These are phyloP conservation scores for Aspergillus haitiensis DNA, from an alignment of 495 filamentous ascomycete species.

Conservation along the genomic window DNA sequence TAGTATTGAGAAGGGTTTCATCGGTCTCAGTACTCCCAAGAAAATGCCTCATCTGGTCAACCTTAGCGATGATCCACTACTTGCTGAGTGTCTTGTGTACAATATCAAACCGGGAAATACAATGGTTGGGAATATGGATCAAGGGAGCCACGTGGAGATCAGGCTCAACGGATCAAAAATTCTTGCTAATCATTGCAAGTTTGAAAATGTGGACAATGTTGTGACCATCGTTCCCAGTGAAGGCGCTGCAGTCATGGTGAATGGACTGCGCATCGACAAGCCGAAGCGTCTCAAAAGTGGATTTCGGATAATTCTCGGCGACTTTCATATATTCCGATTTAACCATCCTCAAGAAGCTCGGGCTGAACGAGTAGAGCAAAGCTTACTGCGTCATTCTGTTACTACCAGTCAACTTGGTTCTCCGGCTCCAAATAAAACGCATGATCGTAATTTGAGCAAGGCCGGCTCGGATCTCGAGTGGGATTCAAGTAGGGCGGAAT, in stretches of 20 bases:
- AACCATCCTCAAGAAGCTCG: conserved; percentile 96
- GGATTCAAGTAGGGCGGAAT: conserved; percentile 72
- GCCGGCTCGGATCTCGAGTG: conserved; percentile 68
- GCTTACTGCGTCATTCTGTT: conserved; percentile 83
- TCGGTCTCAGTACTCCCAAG: conserved; percentile 93
- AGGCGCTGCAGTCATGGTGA: conserved; percentile 95
- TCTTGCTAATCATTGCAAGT: conserved; percentile 85
- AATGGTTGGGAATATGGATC: conserved; percentile 85
- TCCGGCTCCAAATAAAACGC: conserved; percentile 65
- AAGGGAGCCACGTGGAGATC: conserved; percentile 80
- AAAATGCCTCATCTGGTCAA: conserved; percentile 99
- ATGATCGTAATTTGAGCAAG: conserved; percentile 76
- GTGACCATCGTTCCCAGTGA: conserved; percentile 89
- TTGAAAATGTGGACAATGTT: conserved; percentile 86
- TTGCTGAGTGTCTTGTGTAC: conserved; percentile 97
- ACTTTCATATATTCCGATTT: conserved; percentile 99
- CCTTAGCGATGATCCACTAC: conserved; percentile 88
- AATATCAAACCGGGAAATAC: conserved; percentile 96
- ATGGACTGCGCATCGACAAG: conserved; percentile 82
- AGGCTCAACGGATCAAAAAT: conserved; percentile 93
- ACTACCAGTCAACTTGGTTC: conserved; percentile 78
- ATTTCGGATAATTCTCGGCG: conserved; percentile 91
- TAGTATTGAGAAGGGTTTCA: conserved; percentile 97
- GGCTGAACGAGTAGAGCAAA: conserved; percentile 87
- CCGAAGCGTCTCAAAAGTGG: conserved; percentile 85